Evolutionary conservation across 1,284 basidiomycete genomes (phyloP).

Genomic region (Inonotus obliquus): DNA sequence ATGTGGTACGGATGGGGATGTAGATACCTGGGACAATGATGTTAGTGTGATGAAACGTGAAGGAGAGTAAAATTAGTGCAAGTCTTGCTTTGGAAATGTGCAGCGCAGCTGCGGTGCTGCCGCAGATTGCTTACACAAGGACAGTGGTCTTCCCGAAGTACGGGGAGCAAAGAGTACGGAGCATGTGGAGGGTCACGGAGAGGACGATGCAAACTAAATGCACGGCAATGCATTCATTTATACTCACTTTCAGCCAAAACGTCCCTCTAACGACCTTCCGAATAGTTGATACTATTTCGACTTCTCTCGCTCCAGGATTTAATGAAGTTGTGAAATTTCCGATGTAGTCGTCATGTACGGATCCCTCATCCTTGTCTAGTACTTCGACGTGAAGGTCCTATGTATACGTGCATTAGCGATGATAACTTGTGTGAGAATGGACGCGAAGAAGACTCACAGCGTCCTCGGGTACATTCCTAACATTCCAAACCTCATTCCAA

Average conservation of each 20-base stretch:
- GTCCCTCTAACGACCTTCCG: conserved; percentile 48
- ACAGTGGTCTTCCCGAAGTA: too few relatives aligned
- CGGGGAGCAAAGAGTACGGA: too few relatives aligned
- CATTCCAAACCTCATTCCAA: conserved; percentile 70
- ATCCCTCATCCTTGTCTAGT: conserved; percentile 61
- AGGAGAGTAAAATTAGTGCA: background rate
- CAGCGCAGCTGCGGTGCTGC: too few relatives aligned
- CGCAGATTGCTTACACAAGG: too few relatives aligned
- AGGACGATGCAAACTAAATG: background rate
- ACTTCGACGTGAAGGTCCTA: conserved; percentile 46
- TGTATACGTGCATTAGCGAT: background rate
- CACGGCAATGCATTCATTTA: background rate
- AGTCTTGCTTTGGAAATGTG: background rate
- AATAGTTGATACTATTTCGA: conserved; percentile 48
- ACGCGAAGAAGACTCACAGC: conserved; percentile 30
- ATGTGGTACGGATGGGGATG: conserved; percentile 34
- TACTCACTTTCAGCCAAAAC: conserved; percentile 61
- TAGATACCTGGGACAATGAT: conserved; percentile 34
- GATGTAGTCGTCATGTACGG: conserved; percentile 55
- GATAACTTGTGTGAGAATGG: background rate
- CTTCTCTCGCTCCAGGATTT: conserved; percentile 53
- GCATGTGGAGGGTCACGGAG: too few relatives aligned
- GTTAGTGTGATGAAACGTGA: background rate
- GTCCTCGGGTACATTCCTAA: conserved; percentile 65
- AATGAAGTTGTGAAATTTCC: conserved; percentile 57